Base-by-base conservation (phyloP, 148 eudicot genomes). In the Vaccinium corymbosum region DNA sequence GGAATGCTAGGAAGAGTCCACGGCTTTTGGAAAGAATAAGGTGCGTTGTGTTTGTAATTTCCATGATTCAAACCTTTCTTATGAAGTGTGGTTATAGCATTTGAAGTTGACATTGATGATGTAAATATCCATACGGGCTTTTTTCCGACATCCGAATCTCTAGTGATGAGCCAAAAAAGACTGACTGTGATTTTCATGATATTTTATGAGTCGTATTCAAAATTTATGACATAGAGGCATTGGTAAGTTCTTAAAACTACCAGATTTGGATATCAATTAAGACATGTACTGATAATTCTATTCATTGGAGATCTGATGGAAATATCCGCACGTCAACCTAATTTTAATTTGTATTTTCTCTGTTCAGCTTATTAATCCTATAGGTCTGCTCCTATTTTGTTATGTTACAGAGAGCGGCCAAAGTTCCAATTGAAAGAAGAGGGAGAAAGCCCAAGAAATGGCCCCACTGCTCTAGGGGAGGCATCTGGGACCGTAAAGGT, bases 21-120 rank as follows among this genome's bases (percentile, higher is more conserved):
- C 91, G 90, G 85, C 98, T 96, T 85, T 84, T 92, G 89, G 98
- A 96, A 87, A 96, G 98, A 91, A 96, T 96, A 87, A 93, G 95
- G 98, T 95, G 75, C 62, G 79, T 85, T 55, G 29, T 76, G 12
- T 53, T 80, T 22, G 80, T 76, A 50, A 50, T 50, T 75, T 20
- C 64, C 16, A 22, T 80, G 62, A 53, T 81, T 66, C 11, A 10
- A 10, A 81, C 8, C 0, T 22, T 62, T 8, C 35, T 76, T 85
- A 7, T 73, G 76, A 25, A 53, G 48, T 29, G 29, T 62, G 55
- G 73, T 27, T 66, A 14, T 16, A 51, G 17, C 77, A 50, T 66
- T 70, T 70, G 11, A 15, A 29, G 76, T 78, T 78, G 53, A 20
- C 35, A n/a, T 50, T 15, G 1, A 20, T 50, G 61, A 19, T 52